These are phyloP conservation scores for Casuarina glauca DNA, from an alignment of 306 rosid species.

Conservation along the genomic window DNA sequence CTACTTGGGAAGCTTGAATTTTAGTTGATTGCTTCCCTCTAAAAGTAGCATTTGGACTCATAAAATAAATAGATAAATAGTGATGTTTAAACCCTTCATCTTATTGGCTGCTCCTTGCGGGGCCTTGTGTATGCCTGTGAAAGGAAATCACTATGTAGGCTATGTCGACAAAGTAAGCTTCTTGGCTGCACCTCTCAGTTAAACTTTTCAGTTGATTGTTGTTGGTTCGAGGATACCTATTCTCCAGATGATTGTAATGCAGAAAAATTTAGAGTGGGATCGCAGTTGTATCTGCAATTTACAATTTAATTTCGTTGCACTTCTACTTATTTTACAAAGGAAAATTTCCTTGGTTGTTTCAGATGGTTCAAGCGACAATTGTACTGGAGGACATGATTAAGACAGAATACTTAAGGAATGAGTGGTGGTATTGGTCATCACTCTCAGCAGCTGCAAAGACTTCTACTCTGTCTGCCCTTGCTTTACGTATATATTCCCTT, in stretches of 20 bases:
- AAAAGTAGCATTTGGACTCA: not conserved
- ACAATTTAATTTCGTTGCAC: not conserved
- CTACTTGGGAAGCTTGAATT: not conserved
- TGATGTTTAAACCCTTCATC: not conserved
- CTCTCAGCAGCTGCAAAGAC: constrained; percentile 90
- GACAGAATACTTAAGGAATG: constrained; percentile 83
- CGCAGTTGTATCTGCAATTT: not conserved
- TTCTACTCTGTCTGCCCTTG: constrained; percentile 80
- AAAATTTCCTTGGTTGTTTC: constrained; percentile 35
- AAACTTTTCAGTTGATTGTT: not conserved
- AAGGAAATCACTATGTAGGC: not conserved
- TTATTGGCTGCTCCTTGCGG: not conserved
- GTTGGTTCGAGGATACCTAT: not conserved
- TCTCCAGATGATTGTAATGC: not conserved
- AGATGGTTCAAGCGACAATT: constrained; percentile 93
- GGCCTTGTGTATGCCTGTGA: not conserved
- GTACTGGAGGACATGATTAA: constrained; percentile 90
- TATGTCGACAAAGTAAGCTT: not conserved
- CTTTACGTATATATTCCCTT: constrained; percentile 87
- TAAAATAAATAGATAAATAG: not conserved
- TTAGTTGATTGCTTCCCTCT: not conserved
- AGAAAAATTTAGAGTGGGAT: not conserved
- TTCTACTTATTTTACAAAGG: constrained; percentile 4
- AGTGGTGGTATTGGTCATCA: constrained; percentile 99
- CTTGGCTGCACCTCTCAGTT: not conserved